Base-by-base conservation (phyloP, 371 early-diverging fungal species). In the Mucor lusitanicus region DNA sequence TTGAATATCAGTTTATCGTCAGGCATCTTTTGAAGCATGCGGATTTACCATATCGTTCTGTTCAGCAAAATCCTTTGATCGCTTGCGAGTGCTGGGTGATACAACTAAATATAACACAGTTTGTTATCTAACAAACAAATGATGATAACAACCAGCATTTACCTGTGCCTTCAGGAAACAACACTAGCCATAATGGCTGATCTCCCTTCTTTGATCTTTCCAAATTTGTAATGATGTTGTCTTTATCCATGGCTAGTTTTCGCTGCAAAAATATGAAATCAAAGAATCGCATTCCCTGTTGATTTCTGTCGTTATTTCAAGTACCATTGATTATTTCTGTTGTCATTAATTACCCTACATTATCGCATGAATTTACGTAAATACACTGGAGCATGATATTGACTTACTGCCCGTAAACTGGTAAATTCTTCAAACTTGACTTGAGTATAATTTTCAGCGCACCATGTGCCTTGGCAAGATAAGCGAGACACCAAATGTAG, bases 141-240 rank as follows among this genome's bases (percentile, higher is more conserved):
- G 37, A 21, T 39, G 37, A 33, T 35, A 21, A 19, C 12, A 32
- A 35, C 17, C 21, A 23, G 9, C 21, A 13, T 48, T 55, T 71
- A 79, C 80, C 80, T 17, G 96, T 95, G 66, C 97, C 97, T 77
- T 97, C 97, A 0, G 97, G 97, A 75, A 95, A 97, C 15, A 97
- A 78, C 7, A 96, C 81, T 32, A 96, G 82, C 96, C 95, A 95
- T 62, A 91, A 77, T 13, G 92, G 92, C 15, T 84, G 76, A 39
- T 72, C 64, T 61, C 59, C 71, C 61, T 62, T 75, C 28, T 72
- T 65, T 6, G 80, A 70, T 21, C 80, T 66, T 37, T 75, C 70
- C 39, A 88, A 59, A 60, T 80, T 79, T 4, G 53, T 59, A 25
- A 76, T 59, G 69, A 91, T 83, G 25, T 76, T 80, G 27, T 71